Evolutionary conservation across 1,284 basidiomycete genomes (phyloP), one percentile per base, ranked within the genome.

Genomic region (Rhodotorula sp.): DNA sequence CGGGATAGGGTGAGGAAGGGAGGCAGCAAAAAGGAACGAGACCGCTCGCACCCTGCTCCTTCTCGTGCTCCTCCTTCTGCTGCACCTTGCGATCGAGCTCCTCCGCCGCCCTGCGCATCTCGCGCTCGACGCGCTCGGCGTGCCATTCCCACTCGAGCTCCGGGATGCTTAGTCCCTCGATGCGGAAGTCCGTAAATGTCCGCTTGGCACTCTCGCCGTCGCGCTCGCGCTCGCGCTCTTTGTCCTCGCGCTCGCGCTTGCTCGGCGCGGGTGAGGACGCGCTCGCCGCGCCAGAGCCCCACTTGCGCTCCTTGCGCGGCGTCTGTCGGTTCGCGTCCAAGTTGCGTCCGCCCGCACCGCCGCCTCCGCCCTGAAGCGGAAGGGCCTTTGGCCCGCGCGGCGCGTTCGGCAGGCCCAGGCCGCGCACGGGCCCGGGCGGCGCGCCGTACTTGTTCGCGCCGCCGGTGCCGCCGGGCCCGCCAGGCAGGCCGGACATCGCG

Each of bases 111-210:
- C 34, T 46, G 55, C 19, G 71, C 55, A 63, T 72, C 61, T 53
- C 44, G 39, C 44, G 90, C 89, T 81, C 82, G 84, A 91, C 91
- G 72, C 36, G 81, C 76, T 44, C 78, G 51, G 48, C 82, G 81
- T 72, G 76, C 84, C 84, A 84, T 41, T 75, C 78, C 84, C 83
- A 85, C 13, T 76, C 80, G 32, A 85, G 71, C 48, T 80, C 79
- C 64, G 81, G 81, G 64, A 96, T 89, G 81, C 91, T 88, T 78
- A 97, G 85, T 36, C 91, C 93, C 78, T 94, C 85, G 80, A 97
- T 94, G 83, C 95, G 91, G 87, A 97, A 97, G 84, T 97, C 94
- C 59, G 94, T 96, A 79, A 97, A 87, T 48, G 93, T 95, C 73
- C 81, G 82, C 53, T 78, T 89, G 84, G 82, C 90, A 87, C 83